Evolutionary conservation across 2,329 filamentous ascomycete species (phyloP), one percentile per base, ranked within the genome.

Genomic region (Fusarium solani-melongenae): DNA sequence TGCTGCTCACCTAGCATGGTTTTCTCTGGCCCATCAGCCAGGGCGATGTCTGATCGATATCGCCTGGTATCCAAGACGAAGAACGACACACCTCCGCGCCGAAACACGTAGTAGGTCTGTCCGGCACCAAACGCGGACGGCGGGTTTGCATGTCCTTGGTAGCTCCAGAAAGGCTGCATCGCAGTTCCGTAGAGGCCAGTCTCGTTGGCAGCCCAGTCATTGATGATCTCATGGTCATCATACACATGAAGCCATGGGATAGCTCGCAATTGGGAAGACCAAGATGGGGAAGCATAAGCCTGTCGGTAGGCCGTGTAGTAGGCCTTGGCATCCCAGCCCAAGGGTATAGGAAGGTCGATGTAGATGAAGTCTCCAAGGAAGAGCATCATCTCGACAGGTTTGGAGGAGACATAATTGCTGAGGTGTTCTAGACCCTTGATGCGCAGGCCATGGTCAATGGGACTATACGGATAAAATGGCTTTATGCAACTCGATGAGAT

Each of bases 141-240:
- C 9, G 55, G 55, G 33, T 57, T 57, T 3, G 55, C 55, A 27
- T 57, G 22, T 38, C 55, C 55, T 38, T 57, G 55, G 34, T 57
- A 57, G 6, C 17, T 57, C 55, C 55, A 29, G 22, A 57, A 57
- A 36, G 55, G 34, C 22, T 57, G 55, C 55, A 57, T 57, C 17
- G 59, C 59, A 17, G 33, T 62, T 11, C n/a, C 15, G 3, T 62
- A 62, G 5, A 62, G 59, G 1, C 31, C 59, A 4, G 59, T 62
- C 4, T 62, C 59, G 15, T 62, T 62, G 2, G 17, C 27, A 11
- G 59, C 59, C 59, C 59, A 62, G 39, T 62, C 59, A 7, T 62
- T 62, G 8, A 62, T 62, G 29, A 62, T 62, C 24, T 62, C 59
- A 15, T 62, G 59, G 17, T 62, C 59, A 15, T 53, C 59, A 53